phyloP scores from a whole-genome alignment of 176 grass and related monocot genomes.

The Aegilops sharonensis region DNA sequence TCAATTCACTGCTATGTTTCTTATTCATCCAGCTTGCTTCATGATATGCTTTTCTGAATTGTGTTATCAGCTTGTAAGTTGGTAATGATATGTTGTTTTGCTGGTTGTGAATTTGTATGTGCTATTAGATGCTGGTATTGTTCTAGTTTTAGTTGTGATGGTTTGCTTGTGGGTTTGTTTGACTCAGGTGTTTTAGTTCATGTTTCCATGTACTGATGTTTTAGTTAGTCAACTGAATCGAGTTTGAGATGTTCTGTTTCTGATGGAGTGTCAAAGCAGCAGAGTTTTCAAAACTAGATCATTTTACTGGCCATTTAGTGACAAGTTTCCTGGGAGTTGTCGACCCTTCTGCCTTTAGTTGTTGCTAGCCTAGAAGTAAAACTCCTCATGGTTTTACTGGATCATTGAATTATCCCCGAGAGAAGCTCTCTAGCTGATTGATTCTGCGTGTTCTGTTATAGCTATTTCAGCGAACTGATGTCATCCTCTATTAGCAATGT shows the following conservation, averaged over 20 bases:
- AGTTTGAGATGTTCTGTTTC: not conserved
- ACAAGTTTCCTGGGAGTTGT: no score
- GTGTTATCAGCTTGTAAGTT: not conserved
- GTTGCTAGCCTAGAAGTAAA: not conserved
- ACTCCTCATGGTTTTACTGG: not conserved
- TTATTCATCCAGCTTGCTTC: constrained; percentile 5
- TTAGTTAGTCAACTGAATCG: not conserved
- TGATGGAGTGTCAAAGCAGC: not conserved
- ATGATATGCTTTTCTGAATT: not conserved
- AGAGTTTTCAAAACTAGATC: not conserved
- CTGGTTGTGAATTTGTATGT: not conserved
- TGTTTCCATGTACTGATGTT: not conserved
- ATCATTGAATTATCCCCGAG: not conserved
- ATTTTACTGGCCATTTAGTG: no score
- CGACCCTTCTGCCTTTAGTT: no score
- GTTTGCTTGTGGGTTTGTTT: not conserved
- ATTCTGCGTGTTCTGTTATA: not conserved
- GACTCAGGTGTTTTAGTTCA: not conserved
- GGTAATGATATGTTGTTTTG: not conserved
- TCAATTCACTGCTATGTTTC: not conserved
- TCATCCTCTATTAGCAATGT: not conserved
- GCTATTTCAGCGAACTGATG: not conserved
- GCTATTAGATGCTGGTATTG: not conserved
- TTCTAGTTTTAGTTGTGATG: not conserved
- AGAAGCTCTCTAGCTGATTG: not conserved